Conservation (phyloP, 352 stramenopile species). For the Phytophthora constricta region DNA sequence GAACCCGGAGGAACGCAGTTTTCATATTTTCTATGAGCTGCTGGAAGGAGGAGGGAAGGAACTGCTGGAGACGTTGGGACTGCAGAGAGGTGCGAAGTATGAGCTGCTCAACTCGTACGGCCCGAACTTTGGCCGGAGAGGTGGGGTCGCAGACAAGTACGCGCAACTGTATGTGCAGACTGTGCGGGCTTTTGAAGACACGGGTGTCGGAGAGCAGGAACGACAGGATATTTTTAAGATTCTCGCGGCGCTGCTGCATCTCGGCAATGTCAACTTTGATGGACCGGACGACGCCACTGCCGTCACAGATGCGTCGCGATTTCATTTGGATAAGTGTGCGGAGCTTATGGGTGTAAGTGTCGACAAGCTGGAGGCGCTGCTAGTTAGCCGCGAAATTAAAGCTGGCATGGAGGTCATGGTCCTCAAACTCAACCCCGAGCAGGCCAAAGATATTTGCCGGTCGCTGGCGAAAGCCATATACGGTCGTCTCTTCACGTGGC, state of each 20-base stretch:
- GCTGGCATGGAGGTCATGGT: slow-evolving; percentile 91
- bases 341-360: slow-evolving; percentile 88
- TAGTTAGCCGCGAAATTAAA: slow-evolving; percentile 93
- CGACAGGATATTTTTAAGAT: slow-evolving; percentile 69
- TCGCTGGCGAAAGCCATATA: slow-evolving; percentile 98
- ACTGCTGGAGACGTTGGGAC: slow-evolving; percentile 65
- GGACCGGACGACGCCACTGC: slow-evolving; percentile 54
- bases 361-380: slow-evolving; percentile 82
- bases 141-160: slow-evolving; percentile 55
- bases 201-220: slow-evolving; percentile 61
- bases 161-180: slow-evolving; percentile 69
- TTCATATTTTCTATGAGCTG: slow-evolving; percentile 97
- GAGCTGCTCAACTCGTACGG: slow-evolving; percentile 90
- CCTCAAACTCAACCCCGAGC: slow-evolving; percentile 69
- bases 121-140: slow-evolving; percentile 35
- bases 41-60: slow-evolving; percentile 79
- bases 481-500: slow-evolving; percentile 94
- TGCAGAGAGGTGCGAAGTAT: slow-evolving; percentile 80
- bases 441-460: slow-evolving; percentile 90
- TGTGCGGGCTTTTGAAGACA: slow-evolving; percentile 79
- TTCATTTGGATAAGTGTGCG: slow-evolving; percentile 84
- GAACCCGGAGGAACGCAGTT: slow-evolving; percentile 92
- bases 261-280: slow-evolving; percentile 94
- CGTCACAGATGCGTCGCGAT: slow-evolving; percentile 42
- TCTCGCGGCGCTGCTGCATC: slow-evolving; percentile 93